Conservation (phyloP, 306 rosid genomes). For the Lupinus albus region DNA sequence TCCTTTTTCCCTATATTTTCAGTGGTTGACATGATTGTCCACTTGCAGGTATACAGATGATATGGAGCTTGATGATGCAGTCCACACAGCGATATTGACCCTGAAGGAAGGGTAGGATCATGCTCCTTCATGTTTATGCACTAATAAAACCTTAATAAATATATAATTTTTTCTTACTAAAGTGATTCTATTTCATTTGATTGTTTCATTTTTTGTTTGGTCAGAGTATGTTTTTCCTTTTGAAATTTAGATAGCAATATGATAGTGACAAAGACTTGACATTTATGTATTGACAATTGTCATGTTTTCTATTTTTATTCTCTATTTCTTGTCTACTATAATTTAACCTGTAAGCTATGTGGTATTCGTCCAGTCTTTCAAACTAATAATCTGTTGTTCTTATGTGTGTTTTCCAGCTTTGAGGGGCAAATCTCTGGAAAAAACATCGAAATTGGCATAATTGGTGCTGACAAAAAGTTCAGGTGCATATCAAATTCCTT, state of each 20-base stretch:
- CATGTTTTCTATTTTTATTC: background rate
- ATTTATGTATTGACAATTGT: conserved; percentile 5
- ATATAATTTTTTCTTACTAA: conserved; percentile 24
- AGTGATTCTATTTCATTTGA: background rate
- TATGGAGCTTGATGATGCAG: conserved; percentile 98
- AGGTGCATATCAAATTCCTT: conserved; percentile 53
- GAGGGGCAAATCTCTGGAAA: conserved; percentile 96
- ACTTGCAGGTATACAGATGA: conserved; percentile 79
- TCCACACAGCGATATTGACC: conserved; percentile 94
- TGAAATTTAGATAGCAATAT: too few species aligned
- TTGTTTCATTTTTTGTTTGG: conserved; percentile 24
- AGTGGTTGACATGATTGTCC: conserved; percentile 33
- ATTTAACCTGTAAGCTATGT: background rate
- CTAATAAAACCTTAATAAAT: conserved; percentile 19
- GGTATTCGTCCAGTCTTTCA: background rate
- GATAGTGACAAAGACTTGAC: background rate
- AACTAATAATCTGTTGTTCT: conserved; percentile 23
- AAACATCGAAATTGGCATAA: conserved; percentile 95
- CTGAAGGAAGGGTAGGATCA: conserved; percentile 88
- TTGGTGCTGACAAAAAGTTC: conserved; percentile 80
- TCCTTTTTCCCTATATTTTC: background rate
- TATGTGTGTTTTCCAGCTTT: conserved; percentile 51
- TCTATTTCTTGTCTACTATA: background rate
- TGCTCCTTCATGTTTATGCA: conserved; percentile 32
- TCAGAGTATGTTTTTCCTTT: background rate